Percentiles rank a stretch among this genome's conserved stretches.
Evolutionary conservation across 78 protist genomes (phyloP).

Genomic region (Blattamonas nauphoetae): DNA sequence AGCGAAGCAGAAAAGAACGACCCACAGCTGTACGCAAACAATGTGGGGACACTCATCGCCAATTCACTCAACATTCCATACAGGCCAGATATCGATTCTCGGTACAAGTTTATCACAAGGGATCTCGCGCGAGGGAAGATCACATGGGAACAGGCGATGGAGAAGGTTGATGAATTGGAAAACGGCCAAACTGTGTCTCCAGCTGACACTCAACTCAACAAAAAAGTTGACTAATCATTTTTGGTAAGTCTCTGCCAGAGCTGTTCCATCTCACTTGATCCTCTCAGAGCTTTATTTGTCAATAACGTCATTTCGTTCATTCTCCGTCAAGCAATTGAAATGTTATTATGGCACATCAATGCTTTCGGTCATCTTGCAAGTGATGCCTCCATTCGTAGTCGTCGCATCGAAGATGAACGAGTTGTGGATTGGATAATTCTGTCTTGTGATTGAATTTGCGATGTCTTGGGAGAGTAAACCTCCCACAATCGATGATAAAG

Average conservation of each 20-base stretch:
- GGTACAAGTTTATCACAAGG: not conserved
- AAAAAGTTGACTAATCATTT: too few species aligned
- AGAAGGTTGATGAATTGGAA: not conserved
- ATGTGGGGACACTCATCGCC: not conserved
- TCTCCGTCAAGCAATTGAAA: too few species aligned
- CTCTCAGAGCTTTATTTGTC: too few species aligned
- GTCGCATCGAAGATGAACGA: not conserved
- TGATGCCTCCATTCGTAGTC: not conserved
- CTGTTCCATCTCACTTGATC: too few species aligned
- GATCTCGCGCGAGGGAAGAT: too few species aligned
- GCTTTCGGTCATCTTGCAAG: too few species aligned
- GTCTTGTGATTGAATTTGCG: not conserved
- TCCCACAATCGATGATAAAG: not conserved
- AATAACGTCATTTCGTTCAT: too few species aligned
- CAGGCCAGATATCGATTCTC: not conserved
- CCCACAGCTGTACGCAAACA: not conserved
- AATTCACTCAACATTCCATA: not conserved
- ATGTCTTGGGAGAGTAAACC: not conserved
- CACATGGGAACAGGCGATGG: not conserved
- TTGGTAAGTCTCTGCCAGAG: too few species aligned
- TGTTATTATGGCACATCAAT: too few species aligned
- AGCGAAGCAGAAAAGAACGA: not conserved
- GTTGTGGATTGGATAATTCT: not conserved
- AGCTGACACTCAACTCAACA: too few species aligned
- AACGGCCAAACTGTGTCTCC: too few species aligned